Evolutionary conservation across 257 asterid species (phyloP), one percentile per base, ranked within the genome.

Genomic region (Solanum rostratum): DNA sequence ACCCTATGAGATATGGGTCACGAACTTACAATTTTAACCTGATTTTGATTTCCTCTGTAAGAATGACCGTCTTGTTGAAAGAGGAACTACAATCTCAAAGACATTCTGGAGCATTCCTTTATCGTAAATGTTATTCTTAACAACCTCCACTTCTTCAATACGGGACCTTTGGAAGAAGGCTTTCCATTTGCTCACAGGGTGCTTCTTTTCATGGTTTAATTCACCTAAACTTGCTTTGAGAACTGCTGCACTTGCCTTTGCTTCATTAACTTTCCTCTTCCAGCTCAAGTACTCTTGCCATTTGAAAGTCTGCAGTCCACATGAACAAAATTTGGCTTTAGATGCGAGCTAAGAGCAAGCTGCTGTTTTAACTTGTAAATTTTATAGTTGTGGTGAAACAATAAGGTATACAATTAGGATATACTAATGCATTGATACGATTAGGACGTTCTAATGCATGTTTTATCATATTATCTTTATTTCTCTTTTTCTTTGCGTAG

Each of bases 201-300:
- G 91, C 90, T 88, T 92, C 84, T 24, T 89, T 82, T 92, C 93
- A 85, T 88, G 88, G 87, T 87, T 85, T 59, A 96, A 78, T 88
- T 89, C 96, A 85, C 82, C 90, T 87, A 95, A 89, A 91, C 97
- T 92, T 54, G 89, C 93, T 88, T 90, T 97, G 22, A 97, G 89
- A 82, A 98, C 98, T 59, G 87, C 96, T 57, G 96, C 97, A 84
- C 98, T 95, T 24, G 92, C 95, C 92, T 93, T 94, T 57, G 98
- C 98, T 88, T 91, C 98, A 1, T 90, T 91, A 62, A 94, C 90
- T 89, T 92, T 97, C 90, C 92, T 89, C 90, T 93, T 97, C 97
- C 95, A 95, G 88, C 91, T 90, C 88, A 95, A 84, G 50, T 94
- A 87, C n/a, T 95, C 98, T 83, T 93, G 90, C 99, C 99, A 97